Conservation (phyloP, 164 flowering plant genomes). For the Stephania cephalantha region DNA sequence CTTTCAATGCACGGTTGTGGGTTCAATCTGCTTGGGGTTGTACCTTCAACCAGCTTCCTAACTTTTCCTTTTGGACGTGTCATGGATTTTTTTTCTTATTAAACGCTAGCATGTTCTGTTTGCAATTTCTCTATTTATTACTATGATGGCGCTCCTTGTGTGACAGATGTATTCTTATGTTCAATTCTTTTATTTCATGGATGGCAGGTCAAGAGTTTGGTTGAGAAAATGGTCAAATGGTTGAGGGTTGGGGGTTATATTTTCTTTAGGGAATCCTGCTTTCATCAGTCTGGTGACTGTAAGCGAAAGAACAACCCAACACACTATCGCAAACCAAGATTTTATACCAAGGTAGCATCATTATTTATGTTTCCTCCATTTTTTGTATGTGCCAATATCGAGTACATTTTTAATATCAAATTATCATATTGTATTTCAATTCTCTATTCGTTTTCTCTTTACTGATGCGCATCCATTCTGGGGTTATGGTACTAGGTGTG, state of each 20-base stretch:
- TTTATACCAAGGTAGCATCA: slow-evolving; percentile 71
- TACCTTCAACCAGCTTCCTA: background rate
- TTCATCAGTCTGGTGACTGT: slow-evolving; percentile 85
- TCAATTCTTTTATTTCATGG: slow-evolving; percentile 10
- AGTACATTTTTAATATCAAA: no score
- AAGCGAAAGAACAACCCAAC: slow-evolving; percentile 80
- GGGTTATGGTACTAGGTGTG: background rate
- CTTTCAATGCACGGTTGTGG: background rate
- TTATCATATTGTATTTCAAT: background rate
- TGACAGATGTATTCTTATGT: background rate
- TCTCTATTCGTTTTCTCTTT: background rate
- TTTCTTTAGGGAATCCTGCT: slow-evolving; percentile 93
- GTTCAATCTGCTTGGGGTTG: background rate
- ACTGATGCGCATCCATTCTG: background rate
- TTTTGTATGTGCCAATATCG: background rate
- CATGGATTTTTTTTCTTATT: background rate
- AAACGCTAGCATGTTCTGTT: background rate
- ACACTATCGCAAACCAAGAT: slow-evolving; percentile 89
- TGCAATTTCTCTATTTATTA: background rate
- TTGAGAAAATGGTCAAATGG: slow-evolving; percentile 75
- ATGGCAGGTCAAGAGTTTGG: slow-evolving; percentile 66
- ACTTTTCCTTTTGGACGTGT: background rate
- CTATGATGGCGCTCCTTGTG: background rate
- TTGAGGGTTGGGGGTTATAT: slow-evolving; percentile 84
- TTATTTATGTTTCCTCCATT: background rate